Evolutionary conservation across 2,329 filamentous ascomycete genomes (phyloP).

Genomic region (Trichoderma endophyticum): DNA sequence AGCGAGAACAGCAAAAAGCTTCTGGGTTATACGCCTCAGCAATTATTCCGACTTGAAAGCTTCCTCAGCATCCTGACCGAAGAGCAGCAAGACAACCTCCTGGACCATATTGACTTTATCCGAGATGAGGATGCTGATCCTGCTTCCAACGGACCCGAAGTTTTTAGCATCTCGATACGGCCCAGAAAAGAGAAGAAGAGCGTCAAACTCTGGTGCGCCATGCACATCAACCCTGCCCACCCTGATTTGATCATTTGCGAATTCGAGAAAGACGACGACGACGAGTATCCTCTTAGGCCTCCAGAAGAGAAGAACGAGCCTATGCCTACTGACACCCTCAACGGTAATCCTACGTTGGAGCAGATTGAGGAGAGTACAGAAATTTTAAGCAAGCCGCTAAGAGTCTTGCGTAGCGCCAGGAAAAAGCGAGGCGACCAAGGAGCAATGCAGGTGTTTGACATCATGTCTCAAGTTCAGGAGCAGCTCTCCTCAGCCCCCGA

Average conservation of each 20-base stretch:
- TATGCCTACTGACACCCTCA: conserved; percentile 70
- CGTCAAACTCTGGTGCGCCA: conserved; percentile 80
- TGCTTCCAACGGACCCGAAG: conserved; percentile 72
- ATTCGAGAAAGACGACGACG: conserved; percentile 81
- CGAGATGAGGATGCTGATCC: conserved; percentile 78
- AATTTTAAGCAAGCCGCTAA: conserved; percentile 71
- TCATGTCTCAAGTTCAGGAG: conserved; percentile 88
- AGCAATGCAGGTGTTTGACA: conserved; percentile 86
- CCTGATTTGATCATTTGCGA: conserved; percentile 78
- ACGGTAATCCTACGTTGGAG: conserved; percentile 68
- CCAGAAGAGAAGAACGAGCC: conserved; percentile 44
- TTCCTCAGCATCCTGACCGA: conserved; percentile 83
- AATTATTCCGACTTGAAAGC: conserved; percentile 70
- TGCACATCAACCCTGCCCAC: conserved; percentile 69
- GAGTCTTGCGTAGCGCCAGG: conserved; percentile 70
- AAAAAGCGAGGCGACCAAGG: conserved; percentile 74
- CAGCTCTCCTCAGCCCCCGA: conserved; percentile 71
- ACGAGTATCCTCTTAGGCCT: conserved; percentile 64
- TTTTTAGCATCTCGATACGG: conserved; percentile 77
- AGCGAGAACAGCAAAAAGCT: conserved; percentile 78
- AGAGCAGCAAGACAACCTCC: conserved; percentile 77
- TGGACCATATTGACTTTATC: conserved; percentile 87
- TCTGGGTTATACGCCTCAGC: conserved; percentile 71
- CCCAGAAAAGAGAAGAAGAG: conserved; percentile 48
- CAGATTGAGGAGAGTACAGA: conserved; percentile 74